phyloP scores from a whole-genome alignment of 2,329 filamentous ascomycete genomes.

The Colletotrichum horii region DNA sequence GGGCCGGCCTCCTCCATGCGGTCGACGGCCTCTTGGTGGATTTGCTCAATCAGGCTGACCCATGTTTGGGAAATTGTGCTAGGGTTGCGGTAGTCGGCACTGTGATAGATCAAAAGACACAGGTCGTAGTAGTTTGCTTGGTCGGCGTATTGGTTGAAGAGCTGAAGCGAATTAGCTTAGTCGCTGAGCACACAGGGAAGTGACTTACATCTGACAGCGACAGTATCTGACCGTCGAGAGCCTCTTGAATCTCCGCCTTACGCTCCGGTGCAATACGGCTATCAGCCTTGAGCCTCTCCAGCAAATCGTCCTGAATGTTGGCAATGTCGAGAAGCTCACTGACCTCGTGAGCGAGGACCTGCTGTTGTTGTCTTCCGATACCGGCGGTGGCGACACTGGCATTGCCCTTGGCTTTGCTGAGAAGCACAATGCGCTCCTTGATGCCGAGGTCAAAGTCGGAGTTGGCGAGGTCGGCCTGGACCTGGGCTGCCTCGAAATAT shows the following conservation, averaged over 20 bases:
- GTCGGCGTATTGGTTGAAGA: conserved; percentile 94
- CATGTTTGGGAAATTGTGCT: conserved; percentile 86
- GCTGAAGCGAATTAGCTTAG: conserved; percentile 49
- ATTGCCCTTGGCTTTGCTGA: conserved; percentile 90
- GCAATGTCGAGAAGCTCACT: conserved; percentile 88
- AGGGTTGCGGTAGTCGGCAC: conserved; percentile 87
- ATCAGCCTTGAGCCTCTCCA: conserved; percentile 80
- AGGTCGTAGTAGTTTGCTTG: conserved; percentile 93
- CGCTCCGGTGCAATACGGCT: conserved; percentile 68
- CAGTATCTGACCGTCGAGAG: conserved; percentile 80
- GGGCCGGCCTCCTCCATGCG: conserved; percentile 47
- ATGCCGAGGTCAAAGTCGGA: conserved; percentile 83
- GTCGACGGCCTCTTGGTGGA: conserved; percentile 62
- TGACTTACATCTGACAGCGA: conserved; percentile 75
- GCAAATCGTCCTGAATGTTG: conserved; percentile 90
- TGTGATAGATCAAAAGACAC: conserved; percentile 89
- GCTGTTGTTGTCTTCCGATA: conserved; percentile 79
- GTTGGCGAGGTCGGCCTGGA: conserved; percentile 83
- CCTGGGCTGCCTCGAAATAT: conserved; percentile 86
- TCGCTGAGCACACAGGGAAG: not conserved
- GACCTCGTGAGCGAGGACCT: conserved; percentile 84
- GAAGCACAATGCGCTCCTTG: conserved; percentile 84
- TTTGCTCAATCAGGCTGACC: conserved; percentile 78
- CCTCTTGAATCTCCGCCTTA: conserved; percentile 66
- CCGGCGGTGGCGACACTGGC: conserved; percentile 83